These are phyloP conservation scores for Ascochyta fabae DNA, from an alignment of 2,329 filamentous ascomycete species.

Conservation along the genomic window DNA sequence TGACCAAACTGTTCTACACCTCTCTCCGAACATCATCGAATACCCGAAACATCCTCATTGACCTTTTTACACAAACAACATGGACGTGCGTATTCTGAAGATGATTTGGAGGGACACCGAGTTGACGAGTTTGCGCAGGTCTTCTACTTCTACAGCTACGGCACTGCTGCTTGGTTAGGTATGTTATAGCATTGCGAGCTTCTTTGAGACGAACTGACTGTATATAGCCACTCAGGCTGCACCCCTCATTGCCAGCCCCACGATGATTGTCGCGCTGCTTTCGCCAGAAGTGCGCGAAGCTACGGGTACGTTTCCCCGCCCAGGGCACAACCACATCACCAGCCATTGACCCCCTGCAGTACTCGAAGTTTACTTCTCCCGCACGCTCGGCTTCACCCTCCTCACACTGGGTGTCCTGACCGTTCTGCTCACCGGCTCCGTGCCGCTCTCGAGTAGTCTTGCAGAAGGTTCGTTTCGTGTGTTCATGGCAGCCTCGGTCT, in stretches of 20 bases:
- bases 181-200: neutral
- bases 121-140: slow-evolving; percentile 42
- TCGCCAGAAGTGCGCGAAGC: slow-evolving; percentile 63
- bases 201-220: slow-evolving; percentile 15
- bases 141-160: slow-evolving; percentile 53
- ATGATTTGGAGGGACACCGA: neutral
- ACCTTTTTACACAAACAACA: neutral
- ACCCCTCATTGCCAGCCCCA: slow-evolving; percentile 65
- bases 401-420: slow-evolving; percentile 68
- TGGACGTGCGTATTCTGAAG: slow-evolving; percentile 12
- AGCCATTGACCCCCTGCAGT: slow-evolving; percentile 46
- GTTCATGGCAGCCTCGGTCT: neutral
- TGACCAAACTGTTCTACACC: neutral
- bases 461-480: slow-evolving; percentile 33
- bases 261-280: slow-evolving; percentile 66
- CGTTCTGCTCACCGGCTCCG: slow-evolving; percentile 72
- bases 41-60: neutral
- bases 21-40: neutral
- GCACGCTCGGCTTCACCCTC: slow-evolving; percentile 71
- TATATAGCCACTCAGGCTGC: slow-evolving; percentile 51
- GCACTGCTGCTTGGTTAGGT: slow-evolving; percentile 53
- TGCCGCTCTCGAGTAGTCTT: slow-evolving; percentile 67
- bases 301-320: slow-evolving; percentile 54
- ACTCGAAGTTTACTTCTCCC: slow-evolving; percentile 76
- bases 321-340: neutral